Conservation (phyloP, 2,329 filamentous ascomycete species). For the Dichotomopilus funicola region DNA sequence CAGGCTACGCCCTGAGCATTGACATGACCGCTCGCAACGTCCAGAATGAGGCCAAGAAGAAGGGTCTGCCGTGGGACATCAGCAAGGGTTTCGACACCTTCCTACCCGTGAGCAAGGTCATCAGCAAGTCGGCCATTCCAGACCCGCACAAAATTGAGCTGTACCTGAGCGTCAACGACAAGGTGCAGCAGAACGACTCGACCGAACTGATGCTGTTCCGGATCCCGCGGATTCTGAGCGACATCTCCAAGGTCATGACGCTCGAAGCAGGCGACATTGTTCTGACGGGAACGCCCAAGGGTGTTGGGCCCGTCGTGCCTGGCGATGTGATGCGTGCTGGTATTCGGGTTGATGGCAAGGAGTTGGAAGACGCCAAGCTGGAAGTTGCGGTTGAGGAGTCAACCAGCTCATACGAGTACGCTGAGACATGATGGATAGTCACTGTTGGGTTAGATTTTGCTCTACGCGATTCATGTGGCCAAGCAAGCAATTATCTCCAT, state of each 20-base stretch:
- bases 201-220: slow-evolving; percentile 93
- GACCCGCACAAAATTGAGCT: slow-evolving; percentile 86
- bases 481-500: too few relatives aligned
- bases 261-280: slow-evolving; percentile 88
- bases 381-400: slow-evolving; percentile 79
- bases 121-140: slow-evolving; percentile 71
- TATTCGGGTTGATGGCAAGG: slow-evolving; percentile 70
- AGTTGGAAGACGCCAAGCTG: slow-evolving; percentile 76
- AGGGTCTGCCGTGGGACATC: slow-evolving; percentile 92
- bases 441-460: background rate
- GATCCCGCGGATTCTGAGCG: slow-evolving; percentile 78
- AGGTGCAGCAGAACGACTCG: slow-evolving; percentile 73
- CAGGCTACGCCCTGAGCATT: slow-evolving; percentile 79
- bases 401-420: slow-evolving; percentile 68
- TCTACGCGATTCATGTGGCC: background rate
- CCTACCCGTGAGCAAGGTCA: slow-evolving; percentile 75
- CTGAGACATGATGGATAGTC: slow-evolving; percentile 52
- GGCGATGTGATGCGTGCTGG: slow-evolving; percentile 86
- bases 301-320: slow-evolving; percentile 76
- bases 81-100: slow-evolving; percentile 98
- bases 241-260: slow-evolving; percentile 93
- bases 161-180: slow-evolving; percentile 75
- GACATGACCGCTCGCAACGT: slow-evolving; percentile 97
- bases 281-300: slow-evolving; percentile 94
- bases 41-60: slow-evolving; percentile 95